These are phyloP conservation scores for Cetradonia linearis DNA, from an alignment of 495 filamentous ascomycete species.

Conservation along the genomic window DNA sequence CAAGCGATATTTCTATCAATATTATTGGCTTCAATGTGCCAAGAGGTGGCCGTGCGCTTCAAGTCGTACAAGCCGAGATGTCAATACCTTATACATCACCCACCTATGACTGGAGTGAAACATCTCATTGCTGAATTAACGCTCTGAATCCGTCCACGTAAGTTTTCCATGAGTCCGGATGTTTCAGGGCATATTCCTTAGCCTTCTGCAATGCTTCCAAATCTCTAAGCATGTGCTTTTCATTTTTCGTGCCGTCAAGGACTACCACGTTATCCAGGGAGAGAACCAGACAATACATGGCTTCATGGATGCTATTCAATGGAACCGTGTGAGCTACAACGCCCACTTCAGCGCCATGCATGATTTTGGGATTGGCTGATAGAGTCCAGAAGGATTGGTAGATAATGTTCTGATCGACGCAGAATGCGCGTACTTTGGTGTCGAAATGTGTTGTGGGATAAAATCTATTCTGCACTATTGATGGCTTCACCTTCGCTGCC, in stretches of 20 bases:
- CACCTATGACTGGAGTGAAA: background rate
- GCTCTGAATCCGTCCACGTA: slow-evolving; percentile 1
- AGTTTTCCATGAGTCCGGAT: slow-evolving; percentile 1
- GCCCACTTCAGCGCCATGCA: slow-evolving; percentile 41
- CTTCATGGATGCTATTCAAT: slow-evolving; percentile 35
- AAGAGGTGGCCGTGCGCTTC: too few relatives aligned
- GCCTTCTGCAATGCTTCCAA: slow-evolving; percentile 43
- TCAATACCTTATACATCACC: background rate
- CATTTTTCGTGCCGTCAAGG: slow-evolving; percentile 55
- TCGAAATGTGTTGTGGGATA: slow-evolving; percentile 52
- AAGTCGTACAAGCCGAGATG: too few relatives aligned
- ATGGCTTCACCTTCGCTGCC: slow-evolving; percentile 38
- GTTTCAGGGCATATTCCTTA: slow-evolving; percentile 31
- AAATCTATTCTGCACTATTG: slow-evolving; percentile 71
- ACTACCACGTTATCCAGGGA: slow-evolving; percentile 46
- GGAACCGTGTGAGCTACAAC: slow-evolving; percentile 36
- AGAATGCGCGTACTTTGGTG: slow-evolving; percentile 49
- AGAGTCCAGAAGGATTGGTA: slow-evolving; percentile 75
- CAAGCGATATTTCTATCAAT: too few relatives aligned
- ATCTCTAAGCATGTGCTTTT: slow-evolving; percentile 51
- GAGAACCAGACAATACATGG: slow-evolving; percentile 60
- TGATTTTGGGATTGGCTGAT: slow-evolving; percentile 55
- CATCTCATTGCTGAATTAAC: background rate
- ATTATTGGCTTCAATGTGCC: too few relatives aligned
- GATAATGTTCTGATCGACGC: slow-evolving; percentile 44